Base-by-base conservation (phyloP, 2,329 filamentous ascomycete species). In the Alternaria burnsii region DNA sequence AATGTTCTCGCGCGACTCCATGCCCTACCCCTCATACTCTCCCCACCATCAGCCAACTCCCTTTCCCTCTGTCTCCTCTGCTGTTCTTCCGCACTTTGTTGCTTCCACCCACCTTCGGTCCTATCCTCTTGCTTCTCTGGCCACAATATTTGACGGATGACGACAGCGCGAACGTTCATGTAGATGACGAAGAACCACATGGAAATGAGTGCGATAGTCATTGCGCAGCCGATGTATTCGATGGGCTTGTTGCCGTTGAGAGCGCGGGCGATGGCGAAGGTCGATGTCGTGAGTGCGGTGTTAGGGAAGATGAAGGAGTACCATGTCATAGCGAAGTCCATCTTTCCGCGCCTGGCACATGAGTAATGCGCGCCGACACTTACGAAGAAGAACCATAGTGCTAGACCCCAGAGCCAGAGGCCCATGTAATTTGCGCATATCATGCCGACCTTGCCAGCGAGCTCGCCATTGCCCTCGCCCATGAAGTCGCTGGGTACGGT, bases 251-350 rank as follows among this genome's bases (percentile, higher is more conserved):
- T 78, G 22, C 76, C 73, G 53, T 77, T 67, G 11, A 83, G 69
- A 0, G 88, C 87, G 10, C 84, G 82, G 0, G 87, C 90, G 51
- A 95, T 85, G 2, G 89, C 86, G 65, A 91, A 88, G 0, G 91
- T 95, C 0, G 91, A 90, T 0, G 89, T 91, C 38, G 85, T 86
- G 60, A 93, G 79, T 0, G 90, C 91, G 0, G 91, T 94, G 68
- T 94, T 93, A 2, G 91, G 91, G 71, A 94, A 94, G 5, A 94
- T 85, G 76, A 94, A 94, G 4, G 88, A 91, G 78, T 90, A 95
- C 89, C 91, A 96, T 1, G 89, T 92, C 91, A 95, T 94, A 18
- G 91, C 89, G 71, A 94, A 95, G 4, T 88, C 85, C 81, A 93
- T 87, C 55, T 83, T 85, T 38, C 85, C 84, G 11, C 85, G 81